phyloP scores from a whole-genome alignment of 176 grass and related monocot species.

The Poa pratensis region DNA sequence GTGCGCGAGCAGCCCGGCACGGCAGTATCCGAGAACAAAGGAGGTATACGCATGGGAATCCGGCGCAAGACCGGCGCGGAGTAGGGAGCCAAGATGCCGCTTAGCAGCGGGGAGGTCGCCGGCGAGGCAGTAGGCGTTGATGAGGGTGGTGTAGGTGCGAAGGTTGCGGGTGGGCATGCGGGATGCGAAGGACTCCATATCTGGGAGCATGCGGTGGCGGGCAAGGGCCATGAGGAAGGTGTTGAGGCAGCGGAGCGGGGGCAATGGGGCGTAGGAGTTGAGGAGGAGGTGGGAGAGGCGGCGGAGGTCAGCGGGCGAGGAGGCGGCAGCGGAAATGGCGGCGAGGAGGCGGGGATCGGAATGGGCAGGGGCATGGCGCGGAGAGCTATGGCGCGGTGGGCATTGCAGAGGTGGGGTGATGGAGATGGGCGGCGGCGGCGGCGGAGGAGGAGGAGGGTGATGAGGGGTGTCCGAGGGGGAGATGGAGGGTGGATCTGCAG shows the following conservation, averaged over 20 bases:
- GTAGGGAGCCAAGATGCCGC: slow-evolving; percentile 61
- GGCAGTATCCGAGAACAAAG: slow-evolving; percentile 73
- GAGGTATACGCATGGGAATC: slow-evolving; percentile 81
- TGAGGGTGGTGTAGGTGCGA: slow-evolving; percentile 77
- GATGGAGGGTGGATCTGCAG: slow-evolving; percentile 31
- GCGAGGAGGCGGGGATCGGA: slow-evolving; percentile 34
- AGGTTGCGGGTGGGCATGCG: slow-evolving; percentile 67
- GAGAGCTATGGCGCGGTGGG: slow-evolving; percentile 27
- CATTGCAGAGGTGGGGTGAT: slow-evolving; percentile 22
- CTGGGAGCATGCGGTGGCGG: slow-evolving; percentile 61
- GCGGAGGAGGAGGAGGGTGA: background rate
- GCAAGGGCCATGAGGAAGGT: slow-evolving; percentile 70
- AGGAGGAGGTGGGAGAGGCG: slow-evolving; percentile 47
- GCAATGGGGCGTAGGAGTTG: slow-evolving; percentile 28
- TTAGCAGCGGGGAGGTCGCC: slow-evolving; percentile 69
- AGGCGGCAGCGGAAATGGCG: slow-evolving; percentile 47
- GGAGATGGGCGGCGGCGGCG: slow-evolving; percentile 28
- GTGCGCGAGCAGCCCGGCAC: slow-evolving; percentile 52
- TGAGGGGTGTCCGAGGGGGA: background rate
- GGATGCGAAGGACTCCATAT: slow-evolving; percentile 69
- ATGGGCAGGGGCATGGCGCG: slow-evolving; percentile 43
- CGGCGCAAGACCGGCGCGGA: slow-evolving; percentile 54
- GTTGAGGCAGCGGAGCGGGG: slow-evolving; percentile 65
- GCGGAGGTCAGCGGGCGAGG: slow-evolving; percentile 44
- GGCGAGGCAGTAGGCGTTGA: slow-evolving; percentile 82